Conservation (phyloP, 1,139 yeast species). For the Blastobotrys serpentis region DNA sequence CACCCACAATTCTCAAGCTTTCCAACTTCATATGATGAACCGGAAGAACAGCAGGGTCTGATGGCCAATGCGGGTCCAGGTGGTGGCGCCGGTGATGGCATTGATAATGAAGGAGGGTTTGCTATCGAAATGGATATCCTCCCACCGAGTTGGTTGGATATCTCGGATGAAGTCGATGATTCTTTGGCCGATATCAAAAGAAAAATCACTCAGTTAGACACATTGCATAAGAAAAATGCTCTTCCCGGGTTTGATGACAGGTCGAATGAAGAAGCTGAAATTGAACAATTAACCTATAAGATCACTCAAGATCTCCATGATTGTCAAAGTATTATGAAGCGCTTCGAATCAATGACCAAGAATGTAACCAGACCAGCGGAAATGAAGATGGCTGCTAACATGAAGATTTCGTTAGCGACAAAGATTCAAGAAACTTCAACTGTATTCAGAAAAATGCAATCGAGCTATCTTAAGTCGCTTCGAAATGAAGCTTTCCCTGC, state of each 20-base stretch:
- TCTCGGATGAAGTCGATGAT: constrained; percentile 69
- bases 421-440: constrained; percentile 78
- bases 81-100: constrained; percentile 14
- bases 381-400: constrained; percentile 66
- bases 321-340: constrained; percentile 73
- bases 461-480: constrained; percentile 70
- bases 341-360: constrained; percentile 52
- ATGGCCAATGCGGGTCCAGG: constrained; percentile 47
- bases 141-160: constrained; percentile 78
- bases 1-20: constrained; percentile 32
- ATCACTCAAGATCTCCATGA: constrained; percentile 73
- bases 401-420: constrained; percentile 80
- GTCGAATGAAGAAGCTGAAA: constrained; percentile 63
- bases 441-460: constrained; percentile 80
- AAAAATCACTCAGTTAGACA: constrained; percentile 57
- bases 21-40: constrained; percentile 42
- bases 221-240: constrained; percentile 74
- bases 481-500: constrained; percentile 40
- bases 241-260: constrained; percentile 85
- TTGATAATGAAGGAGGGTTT: constrained; percentile 25
- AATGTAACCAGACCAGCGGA: constrained; percentile 47
- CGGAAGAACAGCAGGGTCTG: constrained; percentile 64
- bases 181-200: constrained; percentile 50
- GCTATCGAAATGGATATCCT: constrained; percentile 47
- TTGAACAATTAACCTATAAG: constrained; percentile 71